Evolutionary conservation across 2,329 filamentous ascomycete genomes (phyloP), one percentile per base, ranked within the genome.

Genomic region (Zelopaecilomyces penicillatus): DNA sequence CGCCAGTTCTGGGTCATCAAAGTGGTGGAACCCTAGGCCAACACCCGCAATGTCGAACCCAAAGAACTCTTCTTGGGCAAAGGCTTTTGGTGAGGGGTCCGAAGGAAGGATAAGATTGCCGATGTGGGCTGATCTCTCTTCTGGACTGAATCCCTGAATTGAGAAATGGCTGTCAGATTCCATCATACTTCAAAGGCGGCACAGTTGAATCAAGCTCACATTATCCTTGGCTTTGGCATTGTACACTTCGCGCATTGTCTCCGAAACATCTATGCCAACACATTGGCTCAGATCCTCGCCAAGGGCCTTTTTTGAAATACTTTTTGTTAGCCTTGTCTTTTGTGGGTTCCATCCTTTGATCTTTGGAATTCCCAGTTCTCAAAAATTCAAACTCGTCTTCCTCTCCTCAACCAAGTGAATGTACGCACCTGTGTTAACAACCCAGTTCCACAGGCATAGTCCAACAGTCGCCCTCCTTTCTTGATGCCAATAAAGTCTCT

Each of bases 361-460:
- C 19, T 2, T 19, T 19, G 19, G 19, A 19, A 19, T 19, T 19
- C 19, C 19, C 3, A 19, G 19, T 19, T 19, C 19, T 19, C 19
- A 19, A 19, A 19, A 19, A 19, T 19, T 19, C 19, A 19, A 19
- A 19, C 19, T 19, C 19, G 19, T 19, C 19, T 19, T 19, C 19
- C 19, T 19, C 19, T 3, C 19, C 19, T 19, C 19, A 19, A 19
- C 19, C 19, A 3, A 19, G 19, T 19, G 19, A 19, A 19, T 19
- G 19, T 19, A 64, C 71, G 52, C 58, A 84, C 82, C 60, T 75
- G 71, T 9, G 82, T 83, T 50, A 86, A 69, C 44, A 78, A 63
- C 2, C 83, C 83, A 5, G 82, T 82, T 6, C 85, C 85, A 57
- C 85, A 89, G 11, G 85, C 85, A 62, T 89, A 90, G 59, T 90